Evolutionary conservation across 2,329 filamentous ascomycete species (phyloP), one percentile per base, ranked within the genome.

Genomic region (Neocucurbitaria cava): DNA sequence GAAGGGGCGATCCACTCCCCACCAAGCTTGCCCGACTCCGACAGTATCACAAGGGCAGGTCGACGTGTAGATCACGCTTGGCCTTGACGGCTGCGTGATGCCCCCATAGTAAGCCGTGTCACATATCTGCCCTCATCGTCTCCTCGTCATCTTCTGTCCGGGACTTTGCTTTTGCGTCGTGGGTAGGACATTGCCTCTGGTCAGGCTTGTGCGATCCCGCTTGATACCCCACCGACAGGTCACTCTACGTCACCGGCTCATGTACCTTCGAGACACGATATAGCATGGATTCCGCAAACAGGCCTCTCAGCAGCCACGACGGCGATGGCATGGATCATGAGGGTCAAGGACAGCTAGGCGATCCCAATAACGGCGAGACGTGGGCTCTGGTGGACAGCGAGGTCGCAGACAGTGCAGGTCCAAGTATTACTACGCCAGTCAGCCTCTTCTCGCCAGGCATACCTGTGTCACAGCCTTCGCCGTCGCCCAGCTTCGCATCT

Each of bases 401-500:
- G 24, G 46, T 48, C 33, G 52, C 57, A 36, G 58, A 49, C 42
- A 52, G 38, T 31, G 53, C 51, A 46, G 54, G 47, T 35, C 49
- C 55, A 20, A 54, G 47, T 52, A 61, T 21, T 40, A 42, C 64
- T 28, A 59, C 66, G 28, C 65, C 61, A 44, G 56, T 65, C 53
- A 67, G 61, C 39, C 65, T 71, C 58, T 70, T 75, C 64, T 67
- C 72, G 17, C 59, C 68, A 35, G 52, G 59, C 38, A 43, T 62
- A 21, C 57, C 66, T 15, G 56, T 63, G 5, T 51, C 62, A 40
- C 40, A 54, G 28, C 50, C 63, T 15, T 55, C 69, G n/a, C 33
- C 49, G 23, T 49, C 64, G 21, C 30, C 60, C 33, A 54, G 54
- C 26, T 46, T 49, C 38, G 40, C 55, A 9, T 33, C 44, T 9